Evolutionary conservation across 345 rosid species (phyloP), one percentile per base, ranked within the genome.

Genomic region (Populus alba): DNA sequence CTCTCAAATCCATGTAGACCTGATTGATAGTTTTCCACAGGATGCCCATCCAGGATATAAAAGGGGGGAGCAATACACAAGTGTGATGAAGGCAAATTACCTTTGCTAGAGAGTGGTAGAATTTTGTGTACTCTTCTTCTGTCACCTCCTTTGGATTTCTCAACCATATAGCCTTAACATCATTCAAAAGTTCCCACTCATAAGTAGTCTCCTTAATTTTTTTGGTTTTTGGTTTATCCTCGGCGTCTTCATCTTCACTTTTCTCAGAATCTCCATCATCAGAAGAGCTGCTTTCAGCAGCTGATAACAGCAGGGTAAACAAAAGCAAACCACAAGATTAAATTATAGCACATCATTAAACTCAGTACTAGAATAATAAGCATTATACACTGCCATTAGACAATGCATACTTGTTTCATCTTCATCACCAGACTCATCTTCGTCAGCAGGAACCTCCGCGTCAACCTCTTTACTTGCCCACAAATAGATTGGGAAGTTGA

Each of bases 381-480:
- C 16, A 20, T 68, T 66, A 55, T 38, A 66, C 61, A 11, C 25
- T 5, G 66, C 41, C 63, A 66, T 5, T 33, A 49, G 66, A 45
- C 27, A 27, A 72, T 65, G 68, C 89, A 53, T 86, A 91, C 99
- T 9, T 80, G 89, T 88, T 70, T 91, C 94, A 72, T 90, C 98
- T 77, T 92, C 95, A 39, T 92, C 97, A 75, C 80, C 82, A 71
- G 94, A 88, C 39, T 95, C 98, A 62, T 93, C 98, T 70, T 95
- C 99, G 45, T 96, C 97, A 16, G 86, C 89, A 57, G 98, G 97
- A 80, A 87, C 94, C 85, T 94, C 99, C 45, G 87, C 93, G 71
- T 96, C 99, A 78, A 91, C 87, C 88, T 96, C 98, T 81, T 94
- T 96, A 86, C 89, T 94, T 62, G 97, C 97, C 99, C 99, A 96